Percentiles rank a stretch among this genome's conserved stretches.
phyloP scores from a whole-genome alignment of 1,284 basidiomycete genomes.

The Trichosporon sp. region DNA sequence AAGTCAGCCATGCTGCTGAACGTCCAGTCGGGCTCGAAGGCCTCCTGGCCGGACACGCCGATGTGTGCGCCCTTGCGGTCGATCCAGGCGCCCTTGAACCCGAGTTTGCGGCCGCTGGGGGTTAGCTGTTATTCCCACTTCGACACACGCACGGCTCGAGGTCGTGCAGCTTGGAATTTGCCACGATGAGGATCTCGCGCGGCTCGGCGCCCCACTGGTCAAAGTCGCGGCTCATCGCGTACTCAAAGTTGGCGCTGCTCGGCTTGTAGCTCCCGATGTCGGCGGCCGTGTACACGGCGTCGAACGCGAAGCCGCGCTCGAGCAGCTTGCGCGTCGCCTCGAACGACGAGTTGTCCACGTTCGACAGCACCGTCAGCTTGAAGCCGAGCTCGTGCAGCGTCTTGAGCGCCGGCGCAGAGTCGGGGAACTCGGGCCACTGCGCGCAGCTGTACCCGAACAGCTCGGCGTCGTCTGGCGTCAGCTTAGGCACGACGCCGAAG shows the following conservation, averaged over 20 bases:
- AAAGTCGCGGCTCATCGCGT: constrained; percentile 29
- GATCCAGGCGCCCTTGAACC: constrained; percentile 37
- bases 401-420: constrained; percentile 29
- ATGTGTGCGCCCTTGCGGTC: constrained; percentile 24
- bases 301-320: constrained; percentile 29
- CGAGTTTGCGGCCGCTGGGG: constrained; percentile 31
- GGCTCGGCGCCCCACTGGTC: constrained; percentile 26
- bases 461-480: constrained; percentile 20
- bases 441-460: constrained; percentile 30
- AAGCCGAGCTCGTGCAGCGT: constrained; percentile 27
- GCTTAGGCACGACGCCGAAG: not conserved
- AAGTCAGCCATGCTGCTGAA: constrained; percentile 17
- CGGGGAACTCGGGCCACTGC: constrained; percentile 38
- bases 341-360: constrained; percentile 35
- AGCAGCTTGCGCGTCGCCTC: constrained; percentile 27
- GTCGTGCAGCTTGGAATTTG: constrained; percentile 34
- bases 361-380: constrained; percentile 34
- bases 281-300: constrained; percentile 34
- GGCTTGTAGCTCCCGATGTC: constrained; percentile 40
- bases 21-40: constrained; percentile 20
- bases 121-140: not conserved
- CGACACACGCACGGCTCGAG: constrained; percentile 27
- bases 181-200: constrained; percentile 32
- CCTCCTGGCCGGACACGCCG: constrained; percentile 11
- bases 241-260: constrained; percentile 33